A percentile compares a stretch with the other conserved stretches of the same genome.
Evolutionary conservation across 768 basidiomycete species (phyloP).

Genomic region (Boletus sp.): DNA sequence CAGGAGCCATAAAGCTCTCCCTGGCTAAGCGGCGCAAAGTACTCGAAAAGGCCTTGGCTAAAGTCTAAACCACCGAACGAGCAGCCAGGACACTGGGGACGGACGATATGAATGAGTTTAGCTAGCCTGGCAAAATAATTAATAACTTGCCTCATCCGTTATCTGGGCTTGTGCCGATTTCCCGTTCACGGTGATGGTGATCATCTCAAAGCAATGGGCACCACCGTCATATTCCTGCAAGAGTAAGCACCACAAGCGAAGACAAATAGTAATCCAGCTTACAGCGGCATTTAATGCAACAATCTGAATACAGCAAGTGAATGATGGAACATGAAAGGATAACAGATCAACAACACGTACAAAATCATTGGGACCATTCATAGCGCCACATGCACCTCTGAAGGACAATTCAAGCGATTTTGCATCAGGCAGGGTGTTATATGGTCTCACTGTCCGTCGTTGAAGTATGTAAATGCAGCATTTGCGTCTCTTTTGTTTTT

Average conservation of each 20-base stretch:
- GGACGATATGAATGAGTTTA: not conserved
- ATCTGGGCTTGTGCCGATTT: conserved; percentile 42
- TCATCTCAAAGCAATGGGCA: conserved; percentile 42
- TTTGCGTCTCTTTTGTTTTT: conserved; percentile 19
- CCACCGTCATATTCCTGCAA: conserved; percentile 41
- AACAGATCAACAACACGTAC: conserved; percentile 15
- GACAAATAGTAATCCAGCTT: conserved; percentile 8
- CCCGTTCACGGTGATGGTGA: conserved; percentile 41
- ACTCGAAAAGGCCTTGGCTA: conserved; percentile 43
- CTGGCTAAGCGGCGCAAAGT: conserved; percentile 33
- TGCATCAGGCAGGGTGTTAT: not conserved
- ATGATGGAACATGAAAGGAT: not conserved
- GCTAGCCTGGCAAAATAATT: not conserved
- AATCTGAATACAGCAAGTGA: conserved; percentile 32
- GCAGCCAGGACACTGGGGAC: conserved; percentile 40
- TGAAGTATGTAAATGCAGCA: conserved; percentile 27
- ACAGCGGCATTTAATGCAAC: conserved; percentile 44
- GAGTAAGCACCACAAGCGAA: not conserved
- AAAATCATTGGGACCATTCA: conserved; percentile 25
- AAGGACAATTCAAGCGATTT: not conserved
- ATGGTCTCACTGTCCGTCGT: conserved; percentile 24
- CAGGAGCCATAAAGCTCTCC: conserved; percentile 44
- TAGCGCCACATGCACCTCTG: conserved; percentile 43
- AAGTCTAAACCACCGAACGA: conserved; percentile 44
- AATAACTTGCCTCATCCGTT: conserved; percentile 40